phyloP scores from a whole-genome alignment of 2,329 filamentous ascomycete genomes.

The Trichoderma polysporum region DNA sequence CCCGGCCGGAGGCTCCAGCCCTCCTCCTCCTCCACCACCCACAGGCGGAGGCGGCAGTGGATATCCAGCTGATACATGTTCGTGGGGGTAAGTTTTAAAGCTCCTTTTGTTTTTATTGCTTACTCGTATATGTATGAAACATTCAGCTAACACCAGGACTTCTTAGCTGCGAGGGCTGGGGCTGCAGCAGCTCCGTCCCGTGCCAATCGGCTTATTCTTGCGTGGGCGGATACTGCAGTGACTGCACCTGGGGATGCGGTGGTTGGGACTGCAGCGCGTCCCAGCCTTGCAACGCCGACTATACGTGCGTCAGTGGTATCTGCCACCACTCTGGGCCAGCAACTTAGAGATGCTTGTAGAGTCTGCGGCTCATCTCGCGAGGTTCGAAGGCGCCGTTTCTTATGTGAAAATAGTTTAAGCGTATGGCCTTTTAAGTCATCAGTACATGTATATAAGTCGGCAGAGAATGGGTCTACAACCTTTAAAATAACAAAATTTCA shows the following conservation, averaged over 20 bases:
- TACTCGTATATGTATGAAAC: fast-evolving
- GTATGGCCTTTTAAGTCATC: not conserved
- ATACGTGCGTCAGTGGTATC: not conserved
- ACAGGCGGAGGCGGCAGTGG: not conserved
- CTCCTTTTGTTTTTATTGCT: fast-evolving
- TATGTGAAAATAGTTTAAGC: not conserved
- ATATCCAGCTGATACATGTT: not conserved
- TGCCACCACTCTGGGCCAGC: constrained; percentile 10
- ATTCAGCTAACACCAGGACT: not conserved
- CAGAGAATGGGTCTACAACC: not conserved
- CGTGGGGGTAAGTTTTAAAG: not conserved
- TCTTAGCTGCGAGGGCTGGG: not conserved
- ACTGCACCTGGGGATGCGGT: constrained; percentile 9
- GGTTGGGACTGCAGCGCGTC: constrained; percentile 1
- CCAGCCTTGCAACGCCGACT: constrained; percentile 11
- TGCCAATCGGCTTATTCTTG: constrained; percentile 12
- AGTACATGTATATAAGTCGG: not conserved
- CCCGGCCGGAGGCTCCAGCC: not conserved
- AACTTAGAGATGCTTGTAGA: not conserved
- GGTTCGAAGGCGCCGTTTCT: not conserved
- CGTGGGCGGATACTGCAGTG: constrained; percentile 6
- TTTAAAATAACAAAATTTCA: not conserved
- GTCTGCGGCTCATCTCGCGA: not conserved
- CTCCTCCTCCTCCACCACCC: not conserved
- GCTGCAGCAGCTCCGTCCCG: not conserved